Percentiles rank a stretch among this genome's conserved stretches.
Evolutionary conservation across 2,329 filamentous ascomycete species (phyloP).

Genomic region (Penicillium sp.): DNA sequence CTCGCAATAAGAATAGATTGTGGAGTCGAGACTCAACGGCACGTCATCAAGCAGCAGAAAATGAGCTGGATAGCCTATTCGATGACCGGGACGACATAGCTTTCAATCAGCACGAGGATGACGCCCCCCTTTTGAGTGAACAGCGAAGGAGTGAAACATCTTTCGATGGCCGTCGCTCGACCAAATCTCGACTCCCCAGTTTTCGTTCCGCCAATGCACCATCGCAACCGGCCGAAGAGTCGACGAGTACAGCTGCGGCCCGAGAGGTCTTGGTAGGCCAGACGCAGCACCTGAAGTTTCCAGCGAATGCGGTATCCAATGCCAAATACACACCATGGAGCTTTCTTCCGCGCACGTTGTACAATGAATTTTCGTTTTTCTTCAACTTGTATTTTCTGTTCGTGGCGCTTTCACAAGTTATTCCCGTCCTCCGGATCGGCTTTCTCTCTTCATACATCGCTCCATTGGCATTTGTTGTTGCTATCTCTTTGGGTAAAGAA

Average conservation of each 20-base stretch:
- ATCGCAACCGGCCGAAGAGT: slow-evolving; percentile 37
- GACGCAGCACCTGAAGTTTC: slow-evolving; percentile 69
- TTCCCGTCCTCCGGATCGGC: slow-evolving; percentile 83
- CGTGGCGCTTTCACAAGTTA: slow-evolving; percentile 88
- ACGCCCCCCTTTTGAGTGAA: slow-evolving; percentile 66
- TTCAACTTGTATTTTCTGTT: slow-evolving; percentile 99
- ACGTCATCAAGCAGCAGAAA: slow-evolving; percentile 42
- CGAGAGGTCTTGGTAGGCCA: slow-evolving; percentile 74
- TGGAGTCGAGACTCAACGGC: slow-evolving; percentile 38
- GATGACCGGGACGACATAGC: slow-evolving; percentile 57
- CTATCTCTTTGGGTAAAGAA: slow-evolving; percentile 92
- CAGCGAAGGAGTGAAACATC: slow-evolving; percentile 38
- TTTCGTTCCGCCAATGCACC: slow-evolving; percentile 52
- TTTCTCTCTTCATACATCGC: slow-evolving; percentile 94
- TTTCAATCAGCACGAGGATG: slow-evolving; percentile 58
- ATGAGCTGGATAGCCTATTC: slow-evolving; percentile 65
- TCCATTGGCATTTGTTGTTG: slow-evolving; percentile 83
- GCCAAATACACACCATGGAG: slow-evolving; percentile 96
- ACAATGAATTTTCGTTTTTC: slow-evolving; percentile 99
- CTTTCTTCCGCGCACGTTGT: slow-evolving; percentile 89
- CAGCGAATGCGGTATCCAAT: slow-evolving; percentile 88
- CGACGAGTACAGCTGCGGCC: slow-evolving; percentile 50
- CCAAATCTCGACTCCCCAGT: slow-evolving; percentile 60
- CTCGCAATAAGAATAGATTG: slow-evolving; percentile 43
- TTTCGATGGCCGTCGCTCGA: slow-evolving; percentile 40